A percentile compares a stretch with the other conserved stretches of the same genome.
phyloP scores from a whole-genome alignment of 176 grass and related monocot species.

The Puccinellia tenuiflora region DNA sequence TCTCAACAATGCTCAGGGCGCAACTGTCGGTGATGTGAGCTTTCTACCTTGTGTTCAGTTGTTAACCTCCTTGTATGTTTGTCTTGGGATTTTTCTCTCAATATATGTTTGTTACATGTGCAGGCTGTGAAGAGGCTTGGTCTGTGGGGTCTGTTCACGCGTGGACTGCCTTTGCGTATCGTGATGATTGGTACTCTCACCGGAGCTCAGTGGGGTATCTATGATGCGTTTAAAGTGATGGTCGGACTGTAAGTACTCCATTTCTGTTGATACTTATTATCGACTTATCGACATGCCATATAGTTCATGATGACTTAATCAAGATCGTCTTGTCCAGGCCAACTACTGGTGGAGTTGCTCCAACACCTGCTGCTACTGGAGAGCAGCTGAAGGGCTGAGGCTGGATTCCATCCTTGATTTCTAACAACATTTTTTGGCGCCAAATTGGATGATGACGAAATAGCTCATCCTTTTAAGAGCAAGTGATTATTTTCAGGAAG shows the following conservation, averaged over 20 bases:
- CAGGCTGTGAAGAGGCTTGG: constrained; percentile 87
- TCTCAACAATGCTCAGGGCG: constrained; percentile 67
- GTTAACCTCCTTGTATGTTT: neutral
- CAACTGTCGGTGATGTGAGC: constrained; percentile 66
- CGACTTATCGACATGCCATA: neutral
- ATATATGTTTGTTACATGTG: neutral
- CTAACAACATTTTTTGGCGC: neutral
- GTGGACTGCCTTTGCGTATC: constrained; percentile 64
- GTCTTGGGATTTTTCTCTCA: neutral
- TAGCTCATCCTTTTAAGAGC: neutral
- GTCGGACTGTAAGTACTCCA: constrained; percentile 68
- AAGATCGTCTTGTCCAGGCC: constrained; percentile 32
- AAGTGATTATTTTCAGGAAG: neutral
- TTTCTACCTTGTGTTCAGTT: neutral
- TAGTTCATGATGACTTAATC: neutral
- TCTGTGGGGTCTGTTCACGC: constrained; percentile 60
- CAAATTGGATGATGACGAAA: neutral
- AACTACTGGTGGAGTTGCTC: constrained; percentile 59
- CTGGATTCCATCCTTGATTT: constrained; percentile 8
- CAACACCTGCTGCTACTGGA: constrained; percentile 16
- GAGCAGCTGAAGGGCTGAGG: constrained; percentile 26
- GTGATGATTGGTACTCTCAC: constrained; percentile 89
- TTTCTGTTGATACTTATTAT: neutral
- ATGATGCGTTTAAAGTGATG: constrained; percentile 82
- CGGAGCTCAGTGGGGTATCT: constrained; percentile 71